A percentile compares a stretch with the other conserved stretches of the same genome.
These are phyloP conservation scores for Microbotryum saponariae DNA, from an alignment of 1,284 basidiomycete species.

Conservation along the genomic window DNA sequence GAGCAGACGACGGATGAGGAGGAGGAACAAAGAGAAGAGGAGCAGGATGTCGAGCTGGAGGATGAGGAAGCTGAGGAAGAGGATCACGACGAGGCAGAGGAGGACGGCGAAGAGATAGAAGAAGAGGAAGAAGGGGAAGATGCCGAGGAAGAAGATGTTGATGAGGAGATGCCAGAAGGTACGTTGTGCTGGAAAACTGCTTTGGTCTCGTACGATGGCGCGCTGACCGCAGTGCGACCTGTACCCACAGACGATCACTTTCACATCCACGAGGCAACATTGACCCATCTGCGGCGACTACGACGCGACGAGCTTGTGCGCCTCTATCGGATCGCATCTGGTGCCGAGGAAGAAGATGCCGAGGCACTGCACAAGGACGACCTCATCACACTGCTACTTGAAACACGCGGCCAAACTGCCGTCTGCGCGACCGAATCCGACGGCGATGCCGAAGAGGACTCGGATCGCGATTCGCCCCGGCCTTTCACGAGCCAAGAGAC, in stretches of 20 bases:
- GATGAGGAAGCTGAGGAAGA: background rate
- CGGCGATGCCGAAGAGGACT: constrained; percentile 7
- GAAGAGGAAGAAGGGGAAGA: background rate
- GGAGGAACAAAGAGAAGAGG: background rate
- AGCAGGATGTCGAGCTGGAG: background rate
- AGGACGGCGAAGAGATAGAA: background rate
- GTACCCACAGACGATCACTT: constrained; percentile 1
- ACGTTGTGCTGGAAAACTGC: background rate
- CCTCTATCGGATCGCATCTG: constrained; percentile 6
- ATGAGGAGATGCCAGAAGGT: background rate
- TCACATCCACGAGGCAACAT: constrained; percentile 11
- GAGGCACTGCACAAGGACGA: constrained; percentile 11
- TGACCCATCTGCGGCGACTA: constrained; percentile 7
- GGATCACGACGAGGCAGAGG: background rate
- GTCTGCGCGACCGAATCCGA: constrained; percentile 1
- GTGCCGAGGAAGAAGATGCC: background rate
- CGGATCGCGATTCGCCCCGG: constrained; percentile 15
- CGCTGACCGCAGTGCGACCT: background rate
- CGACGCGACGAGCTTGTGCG: constrained; percentile 15
- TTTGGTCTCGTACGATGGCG: background rate
- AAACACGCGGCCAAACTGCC: constrained; percentile 6
- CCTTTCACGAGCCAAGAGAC: constrained; percentile 26
- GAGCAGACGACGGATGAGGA: background rate
- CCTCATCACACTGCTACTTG: constrained; percentile 10
- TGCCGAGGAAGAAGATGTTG: constrained; percentile 1